Evolutionary conservation across 441 rosid genomes (phyloP), one percentile per base, ranked within the genome.

Genomic region (Eruca vesicaria): DNA sequence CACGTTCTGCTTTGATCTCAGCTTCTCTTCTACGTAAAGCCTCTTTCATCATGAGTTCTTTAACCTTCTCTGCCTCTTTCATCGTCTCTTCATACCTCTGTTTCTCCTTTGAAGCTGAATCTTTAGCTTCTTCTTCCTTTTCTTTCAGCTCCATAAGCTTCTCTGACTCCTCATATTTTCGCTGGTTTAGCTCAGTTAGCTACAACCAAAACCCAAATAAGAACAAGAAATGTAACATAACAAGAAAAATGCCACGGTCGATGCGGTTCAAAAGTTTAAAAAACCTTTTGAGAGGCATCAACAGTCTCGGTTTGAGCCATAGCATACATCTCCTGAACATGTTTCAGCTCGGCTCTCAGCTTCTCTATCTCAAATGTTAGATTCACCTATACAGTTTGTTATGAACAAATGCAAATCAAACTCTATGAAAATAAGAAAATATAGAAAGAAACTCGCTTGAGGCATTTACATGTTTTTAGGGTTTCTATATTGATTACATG

Each of bases 321-420:
- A 1, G 97, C 98, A 60, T 91, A 86, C 84, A 91, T 90, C 61
- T 91, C 98, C 52, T 82, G 93, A 73, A 75, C 84, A 48, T 88
- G 99, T 76, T 94, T 91, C 38, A 95, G 93, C 77, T 93, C 98
- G 35, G 79, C 81, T 84, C 91, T 91, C 68, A 95, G 88, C 85
- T 93, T 93, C 83, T 95, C 97, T 72, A 95, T 77, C 95, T 95
- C 98, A 70, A 87, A 89, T 80, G 78, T 82, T 61, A 91, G 66
- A 70, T 82, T 80, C 70, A 32, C 87, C 99, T 94, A 89, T 77
- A 74, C 35, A 64, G 8, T 4, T 3, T n/a, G n/a, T n/a, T n/a
- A n/a, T n/a, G n/a, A n/a, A n/a, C n/a, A n/a, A n/a, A n/a, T n/a
- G n/a, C n/a, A n/a, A n/a, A n/a, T n/a, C n/a, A n/a, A n/a, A n/a